Conservation (phyloP, 768 basidiomycete species). For the Pluteus cervinus region DNA sequence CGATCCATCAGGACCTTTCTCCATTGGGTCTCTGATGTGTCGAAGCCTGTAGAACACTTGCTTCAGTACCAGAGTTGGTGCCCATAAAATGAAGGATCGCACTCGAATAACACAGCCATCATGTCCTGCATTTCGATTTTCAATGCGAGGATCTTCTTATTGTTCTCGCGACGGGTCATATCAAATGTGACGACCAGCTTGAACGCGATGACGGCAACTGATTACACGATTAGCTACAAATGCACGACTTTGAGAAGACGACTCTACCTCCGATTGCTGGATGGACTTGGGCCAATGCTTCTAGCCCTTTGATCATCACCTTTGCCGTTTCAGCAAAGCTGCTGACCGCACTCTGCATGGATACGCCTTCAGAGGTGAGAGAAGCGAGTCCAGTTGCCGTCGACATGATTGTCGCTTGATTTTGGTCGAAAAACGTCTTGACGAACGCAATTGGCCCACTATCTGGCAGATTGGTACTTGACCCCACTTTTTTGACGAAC, state of each 20-base stretch:
- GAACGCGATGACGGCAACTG: conserved; percentile 46
- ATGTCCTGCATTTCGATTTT: conserved; percentile 45
- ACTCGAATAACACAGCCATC: conserved; percentile 43
- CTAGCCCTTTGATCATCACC: conserved; percentile 24
- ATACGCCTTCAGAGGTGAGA: no score
- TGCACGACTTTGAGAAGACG: neutral
- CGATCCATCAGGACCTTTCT: conserved; percentile 24
- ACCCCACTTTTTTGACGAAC: no score
- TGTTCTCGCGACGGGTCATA: conserved; percentile 42
- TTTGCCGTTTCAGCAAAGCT: conserved; percentile 25
- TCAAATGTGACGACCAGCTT: conserved; percentile 42
- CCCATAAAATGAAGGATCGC: no score
- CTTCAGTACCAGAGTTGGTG: no score
- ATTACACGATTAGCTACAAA: neutral
- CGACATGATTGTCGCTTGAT: no score
- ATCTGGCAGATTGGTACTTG: no score
- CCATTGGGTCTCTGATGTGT: conserved; percentile 18
- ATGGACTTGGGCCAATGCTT: conserved; percentile 26
- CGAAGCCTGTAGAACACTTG: no score
- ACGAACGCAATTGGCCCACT: no score
- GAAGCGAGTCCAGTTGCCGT: no score
- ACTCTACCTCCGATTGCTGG: conserved; percentile 28
- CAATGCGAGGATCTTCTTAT: conserved; percentile 39
- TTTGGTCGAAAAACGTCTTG: no score
- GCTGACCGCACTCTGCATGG: conserved; percentile 19